Base-by-base conservation (phyloP, 2,329 filamentous ascomycete species). In the Chrysosporium keratinophilum region DNA sequence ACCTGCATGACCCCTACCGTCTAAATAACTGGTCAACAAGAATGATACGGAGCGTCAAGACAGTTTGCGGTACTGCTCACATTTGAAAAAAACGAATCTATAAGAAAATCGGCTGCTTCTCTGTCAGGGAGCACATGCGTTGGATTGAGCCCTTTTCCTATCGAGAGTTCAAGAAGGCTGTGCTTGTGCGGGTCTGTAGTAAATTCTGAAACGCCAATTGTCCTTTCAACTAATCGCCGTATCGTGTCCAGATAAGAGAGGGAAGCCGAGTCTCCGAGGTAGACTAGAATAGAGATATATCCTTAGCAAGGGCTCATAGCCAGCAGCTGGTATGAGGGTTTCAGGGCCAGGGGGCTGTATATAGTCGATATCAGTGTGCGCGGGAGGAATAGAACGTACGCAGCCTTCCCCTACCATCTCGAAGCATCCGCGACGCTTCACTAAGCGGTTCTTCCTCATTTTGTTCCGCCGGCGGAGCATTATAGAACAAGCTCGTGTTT, bases 341-440 rank as follows among this genome's bases (percentile, higher is more conserved):
- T n/a, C n/a, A n/a, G n/a, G n/a, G n/a, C n/a, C n/a, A n/a, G n/a
- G n/a, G n/a, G n/a, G n/a, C n/a, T n/a, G n/a, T n/a, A n/a, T n/a
- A n/a, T n/a, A n/a, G n/a, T n/a, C n/a, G n/a, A n/a, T n/a, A n/a
- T n/a, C n/a, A n/a, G 28, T 11, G 14, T 19, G 3, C 11, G 28
- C 5, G n/a, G 15, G 4, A 43, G 2, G 7, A 33, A 20, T 35
- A 1, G 7, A 14, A 56, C 60, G 23, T 59, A 63, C 55, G 54
- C 47, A 59, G 55, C 51, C 57, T 56, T 31, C 58, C 80, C 66
- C 82, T 77, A 59, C 79, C 82, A 19, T 80, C 78, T 62, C 85
- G 82, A 58, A 85, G 74, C 62, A 83, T 75, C 60, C 80, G 83
- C 70, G 83, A 79, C 11, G 81, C 73, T 71, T 83, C 80, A 61